Conservation (phyloP, 768 basidiomycete genomes). For the Boletus subcaerulescens region DNA sequence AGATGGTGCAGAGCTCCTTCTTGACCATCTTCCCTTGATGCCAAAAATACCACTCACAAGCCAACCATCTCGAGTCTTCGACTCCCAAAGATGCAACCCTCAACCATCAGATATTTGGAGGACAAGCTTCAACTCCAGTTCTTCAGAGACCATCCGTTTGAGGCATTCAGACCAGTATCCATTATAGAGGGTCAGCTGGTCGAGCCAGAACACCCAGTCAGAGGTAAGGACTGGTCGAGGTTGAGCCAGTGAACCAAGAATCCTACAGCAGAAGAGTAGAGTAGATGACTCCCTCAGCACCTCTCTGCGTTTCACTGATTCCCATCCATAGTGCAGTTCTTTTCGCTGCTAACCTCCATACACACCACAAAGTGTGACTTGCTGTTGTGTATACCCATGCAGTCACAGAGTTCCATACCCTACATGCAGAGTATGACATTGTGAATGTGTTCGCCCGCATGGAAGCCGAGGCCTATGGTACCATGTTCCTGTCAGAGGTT, state of each 20-base stretch:
- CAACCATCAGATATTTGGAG: conserved; percentile 73
- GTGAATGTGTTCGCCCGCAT: conserved; percentile 70
- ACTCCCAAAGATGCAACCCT: conserved; percentile 43
- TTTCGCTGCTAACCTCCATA: conserved; percentile 77
- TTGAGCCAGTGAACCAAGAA: conserved; percentile 78
- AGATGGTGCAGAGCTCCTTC: too few relatives aligned
- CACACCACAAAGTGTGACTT: conserved; percentile 58
- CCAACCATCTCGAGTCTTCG: conserved; percentile 30
- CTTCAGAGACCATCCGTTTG: conserved; percentile 95
- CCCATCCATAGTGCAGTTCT: conserved; percentile 59
- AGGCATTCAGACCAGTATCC: conserved; percentile 78
- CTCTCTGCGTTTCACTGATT: conserved; percentile 6
- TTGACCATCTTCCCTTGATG: conserved; percentile 36
- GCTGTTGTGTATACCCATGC: conserved; percentile 78
- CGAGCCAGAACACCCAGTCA: conserved; percentile 52
- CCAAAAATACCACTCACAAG: conserved; percentile 19
- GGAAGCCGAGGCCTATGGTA: conserved; percentile 79
- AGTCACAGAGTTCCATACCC: conserved; percentile 81
- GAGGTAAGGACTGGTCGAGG: conserved; percentile 69
- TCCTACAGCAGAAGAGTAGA: conserved; percentile 90
- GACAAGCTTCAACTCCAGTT: conserved; percentile 87
- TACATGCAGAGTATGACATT: conserved; percentile 82
- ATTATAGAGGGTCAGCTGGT: conserved; percentile 72
- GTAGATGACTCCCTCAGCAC: conserved; percentile 13
- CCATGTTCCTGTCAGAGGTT: conserved; percentile 60